Conservation (phyloP, 1,139 yeast genomes). For the Magnusiomyces fungicola region DNA sequence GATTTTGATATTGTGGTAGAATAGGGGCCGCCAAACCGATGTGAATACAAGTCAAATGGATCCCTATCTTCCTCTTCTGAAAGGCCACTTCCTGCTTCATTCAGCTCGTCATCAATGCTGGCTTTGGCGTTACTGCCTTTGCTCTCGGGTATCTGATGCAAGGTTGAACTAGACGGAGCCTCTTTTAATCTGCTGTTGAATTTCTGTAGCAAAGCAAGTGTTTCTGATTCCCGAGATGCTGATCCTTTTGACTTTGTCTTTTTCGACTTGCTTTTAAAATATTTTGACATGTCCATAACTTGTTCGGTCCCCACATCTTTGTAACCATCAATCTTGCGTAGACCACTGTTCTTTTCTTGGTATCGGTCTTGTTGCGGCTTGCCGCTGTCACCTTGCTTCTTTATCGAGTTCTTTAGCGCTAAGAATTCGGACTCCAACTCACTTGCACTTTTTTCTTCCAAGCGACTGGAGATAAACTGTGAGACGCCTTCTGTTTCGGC, state of each 20-base stretch:
- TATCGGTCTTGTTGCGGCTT: no score
- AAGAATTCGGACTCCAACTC: not conserved
- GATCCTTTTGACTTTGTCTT: not conserved
- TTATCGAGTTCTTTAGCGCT: slow-evolving; percentile 2
- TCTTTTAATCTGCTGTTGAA: slow-evolving; percentile 9
- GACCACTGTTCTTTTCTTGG: no score
- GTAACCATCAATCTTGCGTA: no score
- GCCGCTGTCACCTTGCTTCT: not conserved
- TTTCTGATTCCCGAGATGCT: slow-evolving; percentile 11
- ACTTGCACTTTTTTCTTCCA: not conserved
- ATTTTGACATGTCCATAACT: not conserved
- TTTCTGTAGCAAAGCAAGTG: slow-evolving; percentile 9
- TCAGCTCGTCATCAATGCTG: not conserved
- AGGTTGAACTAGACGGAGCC: no score
- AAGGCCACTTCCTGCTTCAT: not conserved
- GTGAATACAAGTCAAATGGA: not conserved
- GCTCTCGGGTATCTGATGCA: not conserved
- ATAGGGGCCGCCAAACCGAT: not conserved
- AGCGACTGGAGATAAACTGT: not conserved
- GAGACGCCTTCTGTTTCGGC: not conserved
- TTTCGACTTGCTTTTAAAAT: not conserved
- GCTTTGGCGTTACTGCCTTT: not conserved
- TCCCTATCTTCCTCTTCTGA: slow-evolving; percentile 4
- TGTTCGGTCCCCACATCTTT: not conserved
- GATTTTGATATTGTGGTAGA: not conserved